These are phyloP conservation scores for Globisporangium rhizosaccharum DNA, from an alignment of 352 stramenopile genomes.

Conservation along the genomic window DNA sequence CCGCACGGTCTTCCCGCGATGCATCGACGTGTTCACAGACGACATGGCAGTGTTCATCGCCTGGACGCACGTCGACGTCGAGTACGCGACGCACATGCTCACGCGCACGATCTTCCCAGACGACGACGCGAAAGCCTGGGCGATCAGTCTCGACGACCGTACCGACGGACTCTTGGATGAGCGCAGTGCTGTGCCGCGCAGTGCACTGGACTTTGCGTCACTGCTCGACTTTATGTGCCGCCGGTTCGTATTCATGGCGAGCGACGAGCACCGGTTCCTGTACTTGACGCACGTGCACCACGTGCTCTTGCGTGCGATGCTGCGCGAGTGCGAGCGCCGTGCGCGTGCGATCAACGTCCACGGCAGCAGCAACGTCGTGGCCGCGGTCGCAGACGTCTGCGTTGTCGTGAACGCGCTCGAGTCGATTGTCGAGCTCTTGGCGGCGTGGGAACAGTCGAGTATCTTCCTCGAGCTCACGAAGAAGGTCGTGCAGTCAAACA, in stretches of 20 bases:
- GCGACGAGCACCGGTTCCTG: conserved; percentile 63
- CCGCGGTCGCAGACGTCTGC: conserved; percentile 25
- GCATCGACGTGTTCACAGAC: conserved; percentile 57
- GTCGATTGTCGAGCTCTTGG: conserved; percentile 31
- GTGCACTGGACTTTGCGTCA: conserved; percentile 32
- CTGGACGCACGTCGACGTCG: conserved; percentile 56
- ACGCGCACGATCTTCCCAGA: conserved; percentile 5
- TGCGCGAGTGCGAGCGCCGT: conserved; percentile 13
- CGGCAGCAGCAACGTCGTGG: neutral
- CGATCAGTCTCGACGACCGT: neutral
- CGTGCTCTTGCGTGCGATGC: conserved; percentile 31
- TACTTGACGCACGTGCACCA: conserved; percentile 73
- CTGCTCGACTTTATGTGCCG: conserved; percentile 66
- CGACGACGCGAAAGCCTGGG: conserved; percentile 7
- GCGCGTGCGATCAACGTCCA: conserved; percentile 6
- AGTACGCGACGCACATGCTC: conserved; percentile 46
- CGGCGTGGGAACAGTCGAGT: conserved; percentile 56
- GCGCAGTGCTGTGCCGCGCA: conserved; percentile 6
- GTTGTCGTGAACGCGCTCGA: conserved; percentile 45
- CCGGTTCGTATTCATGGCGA: conserved; percentile 56
- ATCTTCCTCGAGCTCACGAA: conserved; percentile 64
- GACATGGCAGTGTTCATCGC: conserved; percentile 46
- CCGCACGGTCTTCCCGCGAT: conserved; percentile 40
- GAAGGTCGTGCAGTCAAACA: conserved; percentile 50
- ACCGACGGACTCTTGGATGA: conserved; percentile 8